Conservation (phyloP, 106 monocot genomes). For the Gastrodia elata region DNA sequence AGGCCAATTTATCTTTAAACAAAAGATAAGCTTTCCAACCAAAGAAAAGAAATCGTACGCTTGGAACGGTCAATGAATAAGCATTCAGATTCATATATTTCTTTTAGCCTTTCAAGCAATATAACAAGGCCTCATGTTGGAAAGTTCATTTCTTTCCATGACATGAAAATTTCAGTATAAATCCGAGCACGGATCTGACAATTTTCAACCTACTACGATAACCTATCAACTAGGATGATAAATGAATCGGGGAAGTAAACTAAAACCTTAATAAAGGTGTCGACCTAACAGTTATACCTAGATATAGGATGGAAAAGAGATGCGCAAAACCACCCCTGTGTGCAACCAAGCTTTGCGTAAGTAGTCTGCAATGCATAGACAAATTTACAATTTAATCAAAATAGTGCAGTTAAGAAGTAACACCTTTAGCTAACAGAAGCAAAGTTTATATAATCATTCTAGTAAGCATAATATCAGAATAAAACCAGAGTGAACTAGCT, state of each 20-base stretch:
- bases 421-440: background rate
- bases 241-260: background rate
- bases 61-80: background rate
- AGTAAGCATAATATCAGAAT: background rate
- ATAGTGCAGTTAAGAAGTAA: background rate
- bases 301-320: slow-evolving; percentile 61
- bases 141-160: background rate
- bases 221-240: background rate
- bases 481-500: background rate
- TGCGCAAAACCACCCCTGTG: slow-evolving; percentile 79
- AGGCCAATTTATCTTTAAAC: background rate
- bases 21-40: background rate
- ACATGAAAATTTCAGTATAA: background rate
- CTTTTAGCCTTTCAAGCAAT: background rate
- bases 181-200: background rate
- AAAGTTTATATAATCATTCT: background rate
- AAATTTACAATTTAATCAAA: background rate
- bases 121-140: background rate
- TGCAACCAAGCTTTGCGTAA: slow-evolving; percentile 72
- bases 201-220: background rate
- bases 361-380: slow-evolving; percentile 42
- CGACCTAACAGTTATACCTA: slow-evolving; percentile 31
- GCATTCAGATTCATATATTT: background rate
- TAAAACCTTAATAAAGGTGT: background rate
- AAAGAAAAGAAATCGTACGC: background rate